These are phyloP conservation scores for Sphagnum tenellum DNA, from an alignment of 225 moss, liverwort and hornwort genomes.

Conservation along the genomic window DNA sequence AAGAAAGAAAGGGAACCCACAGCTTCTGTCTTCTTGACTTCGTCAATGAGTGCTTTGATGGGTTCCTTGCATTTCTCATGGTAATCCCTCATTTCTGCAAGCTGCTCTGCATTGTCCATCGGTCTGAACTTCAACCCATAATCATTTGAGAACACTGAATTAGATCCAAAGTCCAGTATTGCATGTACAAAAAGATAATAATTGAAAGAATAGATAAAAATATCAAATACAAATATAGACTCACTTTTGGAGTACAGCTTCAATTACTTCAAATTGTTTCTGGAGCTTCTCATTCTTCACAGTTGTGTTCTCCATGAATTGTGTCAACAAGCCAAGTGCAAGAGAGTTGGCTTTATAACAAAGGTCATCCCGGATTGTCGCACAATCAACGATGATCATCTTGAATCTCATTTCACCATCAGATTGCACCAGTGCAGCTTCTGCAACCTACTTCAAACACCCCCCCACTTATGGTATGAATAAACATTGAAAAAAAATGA, in stretches of 20 bases:
- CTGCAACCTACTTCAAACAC: slow-evolving; percentile 32
- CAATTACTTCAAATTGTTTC: slow-evolving; percentile 48
- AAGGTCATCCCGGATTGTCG: slow-evolving; percentile 47
- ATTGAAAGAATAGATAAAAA: not conserved
- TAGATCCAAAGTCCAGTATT: slow-evolving; percentile 1
- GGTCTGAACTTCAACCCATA: slow-evolving; percentile 24
- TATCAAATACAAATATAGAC: not conserved
- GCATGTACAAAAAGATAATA: no score
- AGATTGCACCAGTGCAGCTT: slow-evolving; percentile 43
- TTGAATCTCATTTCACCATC: slow-evolving; percentile 41
- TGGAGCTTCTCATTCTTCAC: slow-evolving; percentile 30
- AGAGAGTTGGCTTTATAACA: slow-evolving; percentile 30
- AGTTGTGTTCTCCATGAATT: slow-evolving; percentile 56
- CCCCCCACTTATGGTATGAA: not conserved
- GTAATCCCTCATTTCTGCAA: slow-evolving; percentile 43
- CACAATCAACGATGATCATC: slow-evolving; percentile 52
- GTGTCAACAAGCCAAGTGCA: slow-evolving; percentile 36
- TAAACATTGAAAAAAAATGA: not conserved
- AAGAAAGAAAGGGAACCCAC: slow-evolving; percentile 12
- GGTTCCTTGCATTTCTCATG: slow-evolving; percentile 33
- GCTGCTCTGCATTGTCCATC: slow-evolving; percentile 59
- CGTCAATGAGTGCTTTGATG: slow-evolving; percentile 32
- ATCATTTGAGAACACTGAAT: not conserved
- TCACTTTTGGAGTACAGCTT: slow-evolving; percentile 46
- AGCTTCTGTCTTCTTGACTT: slow-evolving; percentile 45